Percentiles rank a stretch among this genome's conserved stretches.
Conservation (phyloP, 179 eudicot genomes). For the Drosera spatulata region DNA sequence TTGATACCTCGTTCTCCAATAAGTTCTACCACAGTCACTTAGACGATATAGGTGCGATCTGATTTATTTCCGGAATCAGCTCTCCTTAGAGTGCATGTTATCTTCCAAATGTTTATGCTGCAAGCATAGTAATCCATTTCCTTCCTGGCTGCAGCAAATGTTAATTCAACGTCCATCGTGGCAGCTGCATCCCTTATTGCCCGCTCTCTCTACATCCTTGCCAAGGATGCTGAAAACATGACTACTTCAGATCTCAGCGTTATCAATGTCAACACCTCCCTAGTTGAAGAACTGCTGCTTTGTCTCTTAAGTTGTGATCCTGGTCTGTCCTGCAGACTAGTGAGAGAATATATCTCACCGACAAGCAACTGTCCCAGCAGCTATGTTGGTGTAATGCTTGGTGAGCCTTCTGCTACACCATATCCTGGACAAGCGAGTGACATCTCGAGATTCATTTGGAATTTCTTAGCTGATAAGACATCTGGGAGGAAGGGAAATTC, state of each 20-base stretch:
- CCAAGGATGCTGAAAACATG: conserved; percentile 33
- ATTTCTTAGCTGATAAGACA: conserved; percentile 83
- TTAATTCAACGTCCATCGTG: conserved; percentile 67
- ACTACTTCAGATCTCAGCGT: conserved; percentile 24
- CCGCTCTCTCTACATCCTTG: conserved; percentile 75
- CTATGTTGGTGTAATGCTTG: conserved; percentile 77
- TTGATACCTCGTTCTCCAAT: conserved; percentile 59
- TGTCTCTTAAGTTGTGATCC: conserved; percentile 84
- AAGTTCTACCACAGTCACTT: conserved; percentile 84
- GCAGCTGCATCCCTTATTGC: conserved; percentile 95
- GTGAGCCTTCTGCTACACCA: conserved; percentile 70
- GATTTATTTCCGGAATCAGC: conserved; percentile 4
- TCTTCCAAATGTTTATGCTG: conserved; percentile 1
- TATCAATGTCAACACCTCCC: conserved; percentile 51
- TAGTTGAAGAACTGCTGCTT: conserved; percentile 75
- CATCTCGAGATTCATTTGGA: conserved; percentile 79
- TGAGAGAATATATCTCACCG: conserved; percentile 62
- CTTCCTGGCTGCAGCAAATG: conserved; percentile 50
- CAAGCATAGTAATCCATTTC: conserved; percentile 1
- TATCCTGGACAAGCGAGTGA: conserved; percentile 61
- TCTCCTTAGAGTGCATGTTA: background rate
- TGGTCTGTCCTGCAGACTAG: conserved; percentile 78
- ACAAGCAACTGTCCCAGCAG: conserved; percentile 68
- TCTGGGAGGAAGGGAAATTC: conserved; percentile 33
- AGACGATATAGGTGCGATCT: conserved; percentile 67